Evolutionary conservation across 805 yeast species (phyloP), one percentile per base, ranked within the genome.

Genomic region (Hanseniaspora pseudoguilliermondii): DNA sequence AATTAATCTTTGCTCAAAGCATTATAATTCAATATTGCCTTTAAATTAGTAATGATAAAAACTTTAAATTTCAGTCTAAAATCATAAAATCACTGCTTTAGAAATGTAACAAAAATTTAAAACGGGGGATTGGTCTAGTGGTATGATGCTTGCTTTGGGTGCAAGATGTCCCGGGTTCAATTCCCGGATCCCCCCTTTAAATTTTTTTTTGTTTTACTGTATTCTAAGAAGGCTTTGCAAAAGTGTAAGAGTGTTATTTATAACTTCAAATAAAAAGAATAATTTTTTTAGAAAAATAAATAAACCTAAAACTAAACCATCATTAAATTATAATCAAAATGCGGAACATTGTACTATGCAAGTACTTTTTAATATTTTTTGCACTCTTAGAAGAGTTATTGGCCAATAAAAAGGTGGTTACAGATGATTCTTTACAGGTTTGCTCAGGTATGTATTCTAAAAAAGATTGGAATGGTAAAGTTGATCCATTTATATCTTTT

Each of bases 371-470:
- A 16, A 13, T 36, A 13, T 42, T 27, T 35, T 5, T 35, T 4
- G 15, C 48, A 16, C 7, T 35, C 34, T 21, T 48, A 10, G 34
- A 42, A 38, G 6, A n/a, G 15, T 64, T 59, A 5, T 18, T 29
- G 21, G 75, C 73, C 25, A 72, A 73, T 60, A 68, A 71, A 64
- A 83, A 76, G 34, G 64, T 65, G 27, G 73, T 87, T 60, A 75
- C 77, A 47, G 67, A 76, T 16, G 69, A 63, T 11, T 70, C 77
- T 49, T 73, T 82, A 18, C 93, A 86, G 63, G 79, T 80, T 27
- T 91, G 98, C 67, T 76, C 89, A 5, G 98, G 98, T 38, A 84
- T 91, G 82, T 91, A 91, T 70, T 78, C 90, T 56, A 82, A 82
- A 62, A 74, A 79, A 48, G 95, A 90, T 64, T 86, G 95, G 90